phyloP scores from a whole-genome alignment of 2,329 filamentous ascomycete species.

The Teratosphaeria nubilosa region DNA sequence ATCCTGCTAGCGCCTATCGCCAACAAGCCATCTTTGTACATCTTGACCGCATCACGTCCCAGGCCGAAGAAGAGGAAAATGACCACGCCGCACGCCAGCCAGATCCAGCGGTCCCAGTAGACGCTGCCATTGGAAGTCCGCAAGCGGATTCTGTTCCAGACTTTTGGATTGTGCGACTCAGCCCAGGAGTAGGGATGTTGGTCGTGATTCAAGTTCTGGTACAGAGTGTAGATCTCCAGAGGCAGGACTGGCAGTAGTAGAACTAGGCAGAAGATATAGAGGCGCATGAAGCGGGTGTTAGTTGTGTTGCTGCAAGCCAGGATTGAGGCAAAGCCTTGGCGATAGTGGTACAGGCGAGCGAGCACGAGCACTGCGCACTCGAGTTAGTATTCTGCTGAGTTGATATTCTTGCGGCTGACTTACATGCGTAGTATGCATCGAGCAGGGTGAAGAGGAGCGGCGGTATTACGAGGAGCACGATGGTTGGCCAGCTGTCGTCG shows the following conservation, averaged over 20 bases:
- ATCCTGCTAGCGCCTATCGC: constrained; percentile 30
- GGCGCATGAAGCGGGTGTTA: constrained; percentile 51
- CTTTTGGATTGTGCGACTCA: constrained; percentile 36
- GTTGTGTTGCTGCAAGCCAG: constrained; percentile 44
- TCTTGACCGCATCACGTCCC: constrained; percentile 48
- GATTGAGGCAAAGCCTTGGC: constrained; percentile 47
- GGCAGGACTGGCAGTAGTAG: constrained; percentile 45
- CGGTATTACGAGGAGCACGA: constrained; percentile 48
- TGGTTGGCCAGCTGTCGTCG: constrained; percentile 47
- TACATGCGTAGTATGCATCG: constrained; percentile 49
- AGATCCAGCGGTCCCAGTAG: constrained; percentile 48
- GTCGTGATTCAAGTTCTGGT: constrained; percentile 24
- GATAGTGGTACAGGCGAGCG: constrained; percentile 51
- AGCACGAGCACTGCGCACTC: constrained; percentile 44
- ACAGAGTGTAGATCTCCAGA: constrained; percentile 42
- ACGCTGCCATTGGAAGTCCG: constrained; percentile 36
- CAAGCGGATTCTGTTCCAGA: constrained; percentile 41
- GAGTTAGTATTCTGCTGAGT: neutral
- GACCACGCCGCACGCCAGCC: constrained; percentile 43
- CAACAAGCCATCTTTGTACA: constrained; percentile 41
- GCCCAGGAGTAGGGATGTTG: constrained; percentile 37
- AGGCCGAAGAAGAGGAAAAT: constrained; percentile 57
- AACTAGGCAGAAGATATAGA: constrained; percentile 47
- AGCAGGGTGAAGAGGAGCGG: constrained; percentile 44
- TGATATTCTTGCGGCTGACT: constrained; percentile 15